Evolutionary conservation across 1,139 yeast species (phyloP).

Genomic region (Arxiozyma slooffiae): DNA sequence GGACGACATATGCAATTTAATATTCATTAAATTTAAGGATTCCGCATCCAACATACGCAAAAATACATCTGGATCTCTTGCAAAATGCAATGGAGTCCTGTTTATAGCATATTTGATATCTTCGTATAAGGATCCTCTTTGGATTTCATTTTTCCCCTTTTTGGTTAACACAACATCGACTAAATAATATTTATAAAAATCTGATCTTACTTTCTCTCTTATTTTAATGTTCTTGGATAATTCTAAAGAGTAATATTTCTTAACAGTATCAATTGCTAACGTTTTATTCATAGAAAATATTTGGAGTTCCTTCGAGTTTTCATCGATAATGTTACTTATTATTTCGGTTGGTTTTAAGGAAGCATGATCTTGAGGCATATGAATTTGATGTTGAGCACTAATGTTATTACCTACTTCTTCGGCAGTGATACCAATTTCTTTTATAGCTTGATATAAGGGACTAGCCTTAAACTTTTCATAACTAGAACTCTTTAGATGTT

Average conservation of each 20-base stretch:
- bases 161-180: conserved; percentile 74
- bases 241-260: conserved; percentile 69
- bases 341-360: conserved; percentile 55
- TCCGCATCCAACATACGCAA: conserved; percentile 92
- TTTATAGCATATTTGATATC: conserved; percentile 88
- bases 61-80: conserved; percentile 66
- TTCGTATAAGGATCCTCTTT: conserved; percentile 68
- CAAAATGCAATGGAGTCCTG: conserved; percentile 65
- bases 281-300: conserved; percentile 46
- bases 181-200: conserved; percentile 57
- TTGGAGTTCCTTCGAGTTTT: conserved; percentile 38
- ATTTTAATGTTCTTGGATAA: conserved; percentile 73
- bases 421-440: conserved; percentile 68
- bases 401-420: conserved; percentile 79
- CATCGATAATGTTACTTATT: conserved; percentile 44
- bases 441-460: conserved; percentile 56
- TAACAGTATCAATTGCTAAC: conserved; percentile 64
- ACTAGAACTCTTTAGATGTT: conserved; percentile 61
- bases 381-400: conserved; percentile 59
- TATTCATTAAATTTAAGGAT: conserved; percentile 43
- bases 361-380: conserved; percentile 62
- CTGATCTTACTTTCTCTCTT: conserved; percentile 63
- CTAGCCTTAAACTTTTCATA: conserved; percentile 71
- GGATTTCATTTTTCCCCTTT: conserved; percentile 76
- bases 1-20: conserved; percentile 38